Evolutionary conservation across 768 basidiomycete genomes (phyloP).

Genomic region (Hypholoma fasciculare): DNA sequence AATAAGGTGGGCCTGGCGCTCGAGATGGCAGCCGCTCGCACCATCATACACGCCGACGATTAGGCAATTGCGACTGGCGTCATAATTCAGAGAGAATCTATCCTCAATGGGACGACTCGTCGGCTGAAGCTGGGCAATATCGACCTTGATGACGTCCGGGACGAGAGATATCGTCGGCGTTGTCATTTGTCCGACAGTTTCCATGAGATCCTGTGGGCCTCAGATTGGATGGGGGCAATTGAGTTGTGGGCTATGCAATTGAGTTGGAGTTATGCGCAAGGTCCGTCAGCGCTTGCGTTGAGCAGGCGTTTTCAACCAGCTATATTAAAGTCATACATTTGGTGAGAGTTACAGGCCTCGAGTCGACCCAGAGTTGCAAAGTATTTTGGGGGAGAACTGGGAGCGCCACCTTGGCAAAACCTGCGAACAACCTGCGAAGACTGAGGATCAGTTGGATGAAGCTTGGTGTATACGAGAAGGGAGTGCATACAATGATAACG

Average conservation of each 20-base stretch:
- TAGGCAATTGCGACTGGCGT: conserved; percentile 21
- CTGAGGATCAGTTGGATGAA: no score
- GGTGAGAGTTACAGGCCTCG: no score
- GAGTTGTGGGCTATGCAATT: background rate
- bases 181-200: conserved; percentile 12
- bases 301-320: no score
- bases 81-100: conserved; percentile 29
- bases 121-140: conserved; percentile 35
- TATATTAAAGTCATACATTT: no score
- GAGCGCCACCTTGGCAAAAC: no score
- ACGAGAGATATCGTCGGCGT: conserved; percentile 12
- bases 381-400: no score
- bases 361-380: no score
- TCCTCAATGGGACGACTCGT: conserved; percentile 41
- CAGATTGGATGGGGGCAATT: background rate
- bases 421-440: no score
- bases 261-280: background rate
- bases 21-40: conserved; percentile 9
- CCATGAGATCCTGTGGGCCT: background rate
- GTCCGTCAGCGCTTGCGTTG: background rate
- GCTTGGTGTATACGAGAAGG: no score
- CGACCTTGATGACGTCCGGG: conserved; percentile 16
- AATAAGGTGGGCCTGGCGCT: background rate
- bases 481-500: no score
- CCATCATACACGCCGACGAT: conserved; percentile 39